Percentiles rank a stretch among this genome's conserved stretches.
Evolutionary conservation across 225 moss, liverwort and hornwort genomes (phyloP).

Genomic region (Takakia lepidozioides): DNA sequence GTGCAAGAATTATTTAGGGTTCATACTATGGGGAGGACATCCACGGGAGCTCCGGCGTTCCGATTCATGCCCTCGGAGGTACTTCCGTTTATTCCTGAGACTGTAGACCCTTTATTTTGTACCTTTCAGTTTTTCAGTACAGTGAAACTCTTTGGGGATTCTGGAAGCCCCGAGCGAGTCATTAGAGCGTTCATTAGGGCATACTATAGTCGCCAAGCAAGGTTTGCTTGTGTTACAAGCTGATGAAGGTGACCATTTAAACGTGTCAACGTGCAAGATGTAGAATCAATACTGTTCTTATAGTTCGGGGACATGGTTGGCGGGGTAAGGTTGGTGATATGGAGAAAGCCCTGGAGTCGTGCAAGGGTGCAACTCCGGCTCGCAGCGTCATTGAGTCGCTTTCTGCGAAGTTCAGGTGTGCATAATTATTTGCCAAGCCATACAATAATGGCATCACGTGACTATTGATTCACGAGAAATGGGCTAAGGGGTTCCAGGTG

Average conservation of each 20-base stretch:
- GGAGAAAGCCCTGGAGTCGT: constrained; percentile 82
- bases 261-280: not conserved
- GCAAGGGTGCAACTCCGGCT: constrained; percentile 79
- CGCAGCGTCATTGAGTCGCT: constrained; percentile 70
- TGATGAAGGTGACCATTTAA: not conserved
- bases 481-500: too few species aligned
- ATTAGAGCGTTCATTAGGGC: not conserved
- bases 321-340: constrained; percentile 66
- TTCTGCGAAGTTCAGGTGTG: constrained; percentile 71
- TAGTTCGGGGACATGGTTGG: not conserved
- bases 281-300: not conserved
- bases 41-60: constrained; percentile 52
- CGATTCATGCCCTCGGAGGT: constrained; percentile 47
- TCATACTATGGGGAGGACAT: constrained; percentile 49
- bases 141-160: not conserved
- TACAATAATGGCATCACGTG: too few species aligned
- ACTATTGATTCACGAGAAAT: too few species aligned
- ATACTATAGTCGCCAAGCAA: too few species aligned
- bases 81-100: not conserved
- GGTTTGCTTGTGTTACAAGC: not conserved
- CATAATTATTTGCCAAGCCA: not conserved
- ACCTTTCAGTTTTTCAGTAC: not conserved
- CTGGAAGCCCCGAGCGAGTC: not conserved
- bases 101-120: not conserved
- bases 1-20: too few species aligned